Evolutionary conservation across 2,329 filamentous ascomycete species (phyloP).

Genomic region (Raffaelea arxii): DNA sequence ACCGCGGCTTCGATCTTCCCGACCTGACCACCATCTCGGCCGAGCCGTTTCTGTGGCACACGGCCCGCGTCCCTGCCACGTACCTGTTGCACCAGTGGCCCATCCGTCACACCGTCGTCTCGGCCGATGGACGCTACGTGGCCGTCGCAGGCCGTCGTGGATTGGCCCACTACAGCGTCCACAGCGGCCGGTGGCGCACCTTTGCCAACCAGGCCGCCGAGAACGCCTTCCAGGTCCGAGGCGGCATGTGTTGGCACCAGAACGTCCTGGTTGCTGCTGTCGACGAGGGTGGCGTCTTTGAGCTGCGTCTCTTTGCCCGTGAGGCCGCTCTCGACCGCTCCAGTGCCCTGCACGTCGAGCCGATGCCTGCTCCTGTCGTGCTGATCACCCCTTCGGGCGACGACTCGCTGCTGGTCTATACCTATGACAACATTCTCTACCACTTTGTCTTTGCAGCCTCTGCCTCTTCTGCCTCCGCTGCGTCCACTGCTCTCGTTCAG

Average conservation of each 20-base stretch:
- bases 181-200: conserved; percentile 90
- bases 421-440: conserved; percentile 89
- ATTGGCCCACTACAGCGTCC: conserved; percentile 89
- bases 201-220: conserved; percentile 75
- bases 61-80: conserved; percentile 69
- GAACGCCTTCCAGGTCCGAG: conserved; percentile 83
- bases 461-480: conserved; percentile 18
- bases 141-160: conserved; percentile 91
- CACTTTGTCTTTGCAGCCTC: conserved; percentile 81
- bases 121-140: conserved; percentile 84
- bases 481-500: conserved; percentile 65
- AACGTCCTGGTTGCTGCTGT: conserved; percentile 89
- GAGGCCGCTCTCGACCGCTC: conserved; percentile 68
- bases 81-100: conserved; percentile 94
- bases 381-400: conserved; percentile 82
- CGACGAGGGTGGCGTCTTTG: conserved; percentile 70
- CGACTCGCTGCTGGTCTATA: conserved; percentile 93
- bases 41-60: conserved; percentile 92
- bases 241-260: conserved; percentile 98
- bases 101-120: conserved; percentile 77
- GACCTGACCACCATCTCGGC: conserved; percentile 87
- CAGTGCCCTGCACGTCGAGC: conserved; percentile 65
- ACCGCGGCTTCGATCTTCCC: conserved; percentile 83
- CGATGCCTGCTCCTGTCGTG: conserved; percentile 76
- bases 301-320: conserved; percentile 86